phyloP scores from a whole-genome alignment of 768 basidiomycete genomes.

The Podaxis sp. region DNA sequence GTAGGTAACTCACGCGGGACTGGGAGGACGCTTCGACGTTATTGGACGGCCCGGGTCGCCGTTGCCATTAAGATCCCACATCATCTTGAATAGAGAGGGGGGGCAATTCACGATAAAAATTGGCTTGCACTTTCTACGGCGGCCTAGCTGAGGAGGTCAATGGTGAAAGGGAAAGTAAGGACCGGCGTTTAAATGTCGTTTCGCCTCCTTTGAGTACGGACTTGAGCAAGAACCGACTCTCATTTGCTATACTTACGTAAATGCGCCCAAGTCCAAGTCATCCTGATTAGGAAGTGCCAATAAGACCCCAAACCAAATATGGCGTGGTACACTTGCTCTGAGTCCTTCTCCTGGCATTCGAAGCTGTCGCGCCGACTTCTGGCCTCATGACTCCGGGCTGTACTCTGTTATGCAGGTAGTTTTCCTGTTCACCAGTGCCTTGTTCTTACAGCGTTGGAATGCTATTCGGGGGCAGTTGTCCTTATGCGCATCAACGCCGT shows the following conservation, averaged over 20 bases:
- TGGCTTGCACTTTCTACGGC: not conserved
- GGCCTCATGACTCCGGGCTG: not conserved
- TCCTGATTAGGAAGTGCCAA: not conserved
- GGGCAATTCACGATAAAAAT: not conserved
- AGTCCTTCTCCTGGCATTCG: not conserved
- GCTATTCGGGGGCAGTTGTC: too few relatives aligned
- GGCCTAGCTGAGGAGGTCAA: not conserved
- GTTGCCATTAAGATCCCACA: constrained; percentile 36
- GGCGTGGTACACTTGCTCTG: not conserved
- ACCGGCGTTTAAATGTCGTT: not conserved
- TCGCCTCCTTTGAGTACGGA: not conserved
- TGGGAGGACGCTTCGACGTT: constrained; percentile 25
- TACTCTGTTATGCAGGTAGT: too few relatives aligned
- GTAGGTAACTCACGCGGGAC: constrained; percentile 26
- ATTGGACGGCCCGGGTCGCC: constrained; percentile 24
- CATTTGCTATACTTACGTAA: not conserved
- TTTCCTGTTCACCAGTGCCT: too few relatives aligned
- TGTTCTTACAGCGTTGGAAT: too few relatives aligned
- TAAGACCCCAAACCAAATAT: not conserved
- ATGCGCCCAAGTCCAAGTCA: not conserved
- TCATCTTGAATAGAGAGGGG: constrained; percentile 28
- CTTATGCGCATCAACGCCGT: too few relatives aligned
- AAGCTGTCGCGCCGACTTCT: not conserved
- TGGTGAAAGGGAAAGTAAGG: not conserved
- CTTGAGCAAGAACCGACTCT: not conserved